Conservation (phyloP, 2,329 filamentous ascomycete species). For the Alternaria angustiovoidea region DNA sequence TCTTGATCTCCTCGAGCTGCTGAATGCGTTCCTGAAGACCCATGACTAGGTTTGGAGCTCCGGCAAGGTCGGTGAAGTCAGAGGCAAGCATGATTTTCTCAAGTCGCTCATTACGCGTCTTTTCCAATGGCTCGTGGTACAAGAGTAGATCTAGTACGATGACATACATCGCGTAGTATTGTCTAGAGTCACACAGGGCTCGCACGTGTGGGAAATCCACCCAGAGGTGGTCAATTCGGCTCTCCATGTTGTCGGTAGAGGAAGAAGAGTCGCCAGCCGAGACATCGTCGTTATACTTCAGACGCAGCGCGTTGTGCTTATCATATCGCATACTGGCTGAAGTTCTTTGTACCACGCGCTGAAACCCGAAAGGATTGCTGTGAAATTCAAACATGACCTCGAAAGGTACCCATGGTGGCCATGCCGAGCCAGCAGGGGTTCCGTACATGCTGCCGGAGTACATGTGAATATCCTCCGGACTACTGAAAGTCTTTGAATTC, state of each 20-base stretch:
- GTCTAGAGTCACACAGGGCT: slow-evolving; percentile 94
- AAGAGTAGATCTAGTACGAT: slow-evolving; percentile 95
- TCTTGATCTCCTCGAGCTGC: slow-evolving; percentile 95
- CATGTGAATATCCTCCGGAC: slow-evolving; percentile 83
- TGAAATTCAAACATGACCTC: slow-evolving; percentile 99
- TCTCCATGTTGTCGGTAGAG: slow-evolving; percentile 68
- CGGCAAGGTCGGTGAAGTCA: slow-evolving; percentile 95
- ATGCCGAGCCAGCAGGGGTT: slow-evolving; percentile 80
- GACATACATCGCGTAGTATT: slow-evolving; percentile 98
- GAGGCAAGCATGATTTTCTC: slow-evolving; percentile 99
- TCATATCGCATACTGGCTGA: slow-evolving; percentile 94
- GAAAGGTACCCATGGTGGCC: slow-evolving; percentile 98
- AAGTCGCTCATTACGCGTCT: slow-evolving; percentile 91
- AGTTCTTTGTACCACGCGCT: slow-evolving; percentile 94
- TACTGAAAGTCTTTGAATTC: slow-evolving; percentile 86
- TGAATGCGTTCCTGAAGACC: slow-evolving; percentile 90
- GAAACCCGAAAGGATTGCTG: slow-evolving; percentile 95
- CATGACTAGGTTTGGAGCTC: slow-evolving; percentile 91
- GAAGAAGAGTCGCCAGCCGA: slow-evolving; percentile 66
- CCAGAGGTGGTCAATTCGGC: slow-evolving; percentile 93
- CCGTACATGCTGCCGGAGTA: slow-evolving; percentile 96
- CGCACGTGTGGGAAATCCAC: slow-evolving; percentile 94
- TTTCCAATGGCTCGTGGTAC: slow-evolving; percentile 95
- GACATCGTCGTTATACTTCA: slow-evolving; percentile 97
- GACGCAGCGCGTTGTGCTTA: slow-evolving; percentile 95